Conservation (phyloP, 2,329 filamentous ascomycete genomes). For the Talaromyces albobiverticillius region DNA sequence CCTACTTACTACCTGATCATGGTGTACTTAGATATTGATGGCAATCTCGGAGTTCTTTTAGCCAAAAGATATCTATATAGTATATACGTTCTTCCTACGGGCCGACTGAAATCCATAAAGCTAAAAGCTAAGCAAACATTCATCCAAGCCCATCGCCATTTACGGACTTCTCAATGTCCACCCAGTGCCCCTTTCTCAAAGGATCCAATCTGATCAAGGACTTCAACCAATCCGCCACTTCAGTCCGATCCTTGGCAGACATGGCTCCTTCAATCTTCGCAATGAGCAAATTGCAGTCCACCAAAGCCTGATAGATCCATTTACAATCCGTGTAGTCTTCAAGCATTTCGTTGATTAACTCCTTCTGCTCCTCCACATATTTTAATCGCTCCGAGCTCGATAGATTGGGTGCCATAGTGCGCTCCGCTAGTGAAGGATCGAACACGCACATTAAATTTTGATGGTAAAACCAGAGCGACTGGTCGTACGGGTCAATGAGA, state of each 20-base stretch:
- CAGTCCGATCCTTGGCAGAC: constrained; percentile 40
- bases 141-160: background rate
- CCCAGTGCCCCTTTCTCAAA: constrained; percentile 71
- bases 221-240: constrained; percentile 59
- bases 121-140: no score
- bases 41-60: no score
- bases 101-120: no score
- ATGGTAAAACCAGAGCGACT: constrained; percentile 97
- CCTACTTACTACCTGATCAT: no score
- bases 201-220: constrained; percentile 70
- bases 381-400: constrained; percentile 58
- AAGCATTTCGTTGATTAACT: constrained; percentile 66
- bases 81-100: no score
- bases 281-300: constrained; percentile 69
- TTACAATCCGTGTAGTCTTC: constrained; percentile 70
- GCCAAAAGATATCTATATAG: no score
- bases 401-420: constrained; percentile 65
- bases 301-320: constrained; percentile 83
- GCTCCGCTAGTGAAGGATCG: constrained; percentile 47
- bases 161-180: constrained; percentile 57
- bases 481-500: constrained; percentile 87
- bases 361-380: constrained; percentile 69
- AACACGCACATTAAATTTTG: constrained; percentile 76
- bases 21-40: no score
- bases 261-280: constrained; percentile 48